These are phyloP conservation scores for Tilletia walkeri DNA, from an alignment of 1,284 basidiomycete species.

Conservation along the genomic window DNA sequence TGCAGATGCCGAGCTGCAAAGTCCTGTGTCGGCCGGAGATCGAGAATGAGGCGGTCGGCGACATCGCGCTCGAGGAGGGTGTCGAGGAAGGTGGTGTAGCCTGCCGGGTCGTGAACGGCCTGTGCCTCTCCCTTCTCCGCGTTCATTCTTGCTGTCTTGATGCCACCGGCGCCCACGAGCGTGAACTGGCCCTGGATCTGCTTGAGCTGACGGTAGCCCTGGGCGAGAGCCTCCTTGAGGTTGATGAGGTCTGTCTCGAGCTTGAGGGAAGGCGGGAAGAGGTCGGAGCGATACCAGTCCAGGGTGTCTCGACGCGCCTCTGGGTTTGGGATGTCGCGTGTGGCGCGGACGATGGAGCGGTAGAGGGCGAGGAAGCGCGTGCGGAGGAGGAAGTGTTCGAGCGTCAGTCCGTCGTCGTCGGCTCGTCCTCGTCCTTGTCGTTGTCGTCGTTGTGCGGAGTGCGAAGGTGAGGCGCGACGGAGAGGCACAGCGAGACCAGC, in stretches of 20 bases:
- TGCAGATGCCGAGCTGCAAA: constrained; percentile 12
- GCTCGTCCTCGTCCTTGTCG: background rate
- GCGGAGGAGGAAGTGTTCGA: constrained; percentile 42
- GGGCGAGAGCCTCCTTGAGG: constrained; percentile 16
- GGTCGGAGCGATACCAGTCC: constrained; percentile 26
- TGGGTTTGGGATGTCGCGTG: constrained; percentile 44
- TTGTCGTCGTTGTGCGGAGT: background rate
- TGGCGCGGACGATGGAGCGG: constrained; percentile 40
- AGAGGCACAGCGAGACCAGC: constrained; percentile 1
- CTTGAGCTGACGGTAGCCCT: constrained; percentile 24
- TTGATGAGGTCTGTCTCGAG: constrained; percentile 15
- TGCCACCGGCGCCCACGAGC: constrained; percentile 27
- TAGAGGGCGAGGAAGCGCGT: constrained; percentile 35
- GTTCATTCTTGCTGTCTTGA: background rate
- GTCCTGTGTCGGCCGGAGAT: background rate
- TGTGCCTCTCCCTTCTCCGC: background rate
- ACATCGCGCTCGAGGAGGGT: background rate
- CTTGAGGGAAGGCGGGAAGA: background rate
- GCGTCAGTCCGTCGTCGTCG: constrained; percentile 33
- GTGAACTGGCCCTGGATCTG: constrained; percentile 42
- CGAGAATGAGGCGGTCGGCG: constrained; percentile 3
- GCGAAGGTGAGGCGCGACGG: background rate
- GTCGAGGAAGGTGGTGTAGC: constrained; percentile 6
- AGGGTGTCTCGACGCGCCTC: constrained; percentile 44
- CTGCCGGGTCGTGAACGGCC: constrained; percentile 3